Conservation (phyloP, 164 flowering plant genomes). For the Vitis amurensis region DNA sequence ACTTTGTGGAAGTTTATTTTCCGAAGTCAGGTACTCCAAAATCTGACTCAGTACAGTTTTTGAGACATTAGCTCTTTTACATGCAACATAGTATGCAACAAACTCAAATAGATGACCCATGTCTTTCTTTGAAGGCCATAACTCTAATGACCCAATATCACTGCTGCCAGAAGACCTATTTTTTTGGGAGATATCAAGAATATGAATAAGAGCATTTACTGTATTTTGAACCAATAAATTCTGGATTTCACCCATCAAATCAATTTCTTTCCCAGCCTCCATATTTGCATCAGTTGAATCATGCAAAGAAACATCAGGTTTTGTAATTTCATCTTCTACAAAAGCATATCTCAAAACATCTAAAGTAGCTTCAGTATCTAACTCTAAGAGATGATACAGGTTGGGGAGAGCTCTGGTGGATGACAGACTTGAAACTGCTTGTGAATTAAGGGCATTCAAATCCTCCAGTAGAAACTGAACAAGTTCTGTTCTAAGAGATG, state of each 20-base stretch:
- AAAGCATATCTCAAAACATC: conserved; percentile 83
- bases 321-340: conserved; percentile 38
- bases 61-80: conserved; percentile 53
- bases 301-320: conserved; percentile 21
- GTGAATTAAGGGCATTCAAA: conserved; percentile 39
- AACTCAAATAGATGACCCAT: conserved; percentile 68
- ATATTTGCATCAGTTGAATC: conserved; percentile 26
- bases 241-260: conserved; percentile 21
- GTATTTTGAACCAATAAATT: conserved; percentile 53
- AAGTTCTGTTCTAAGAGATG: conserved; percentile 74
- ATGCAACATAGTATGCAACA: conserved; percentile 66
- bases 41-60: conserved; percentile 53
- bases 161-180: conserved; percentile 29
- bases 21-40: conserved; percentile 69
- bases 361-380: conserved; percentile 91
- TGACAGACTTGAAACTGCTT: conserved; percentile 27
- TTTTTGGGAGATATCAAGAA: conserved; percentile 46
- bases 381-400: conserved; percentile 63
- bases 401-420: conserved; percentile 41
- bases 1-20: conserved; percentile 23
- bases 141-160: conserved; percentile 29
- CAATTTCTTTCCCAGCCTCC: conserved; percentile 29
- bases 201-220: conserved; percentile 56
- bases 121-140: conserved; percentile 84
- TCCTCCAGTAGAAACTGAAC: conserved; percentile 70